phyloP scores from a whole-genome alignment of 331 rosid species.

The Ulmus americana region DNA sequence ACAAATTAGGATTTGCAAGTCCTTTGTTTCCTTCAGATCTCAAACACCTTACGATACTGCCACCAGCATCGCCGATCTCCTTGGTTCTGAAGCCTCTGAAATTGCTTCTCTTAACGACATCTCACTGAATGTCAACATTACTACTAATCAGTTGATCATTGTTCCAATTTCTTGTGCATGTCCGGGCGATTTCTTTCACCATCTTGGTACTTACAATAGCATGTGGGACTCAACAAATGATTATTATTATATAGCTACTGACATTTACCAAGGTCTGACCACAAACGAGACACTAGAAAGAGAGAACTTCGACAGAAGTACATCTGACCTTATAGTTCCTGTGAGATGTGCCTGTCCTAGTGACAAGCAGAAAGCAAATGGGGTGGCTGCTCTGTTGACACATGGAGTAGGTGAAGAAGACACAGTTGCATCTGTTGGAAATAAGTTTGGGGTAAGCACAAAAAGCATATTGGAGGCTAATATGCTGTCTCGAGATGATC shows the following conservation, averaged over 20 bases:
- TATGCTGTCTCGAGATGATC: slow-evolving; percentile 14
- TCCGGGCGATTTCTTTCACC: slow-evolving; percentile 38
- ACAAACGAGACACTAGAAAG: slow-evolving; percentile 43
- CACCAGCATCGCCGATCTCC: slow-evolving; percentile 33
- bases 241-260: slow-evolving; percentile 12
- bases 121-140: slow-evolving; percentile 16
- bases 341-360: slow-evolving; percentile 50
- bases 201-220: slow-evolving; percentile 31
- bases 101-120: slow-evolving; percentile 35
- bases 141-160: slow-evolving; percentile 17
- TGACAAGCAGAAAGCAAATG: slow-evolving; percentile 24
- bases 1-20: slow-evolving; percentile 28
- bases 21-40: slow-evolving; percentile 39
- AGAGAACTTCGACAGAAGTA: slow-evolving; percentile 32
- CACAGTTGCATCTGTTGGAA: slow-evolving; percentile 23
- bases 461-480: slow-evolving; percentile 38
- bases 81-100: slow-evolving; percentile 37
- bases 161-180: slow-evolving; percentile 49
- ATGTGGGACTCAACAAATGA: slow-evolving; percentile 13
- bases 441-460: slow-evolving; percentile 30
- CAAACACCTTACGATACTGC: slow-evolving; percentile 32
- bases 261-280: slow-evolving; percentile 41
- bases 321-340: slow-evolving; percentile 30
- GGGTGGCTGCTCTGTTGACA: slow-evolving; percentile 37
- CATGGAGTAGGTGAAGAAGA: slow-evolving; percentile 27